Conservation (phyloP, 495 filamentous ascomycete genomes). For the Xylaria sp. region DNA sequence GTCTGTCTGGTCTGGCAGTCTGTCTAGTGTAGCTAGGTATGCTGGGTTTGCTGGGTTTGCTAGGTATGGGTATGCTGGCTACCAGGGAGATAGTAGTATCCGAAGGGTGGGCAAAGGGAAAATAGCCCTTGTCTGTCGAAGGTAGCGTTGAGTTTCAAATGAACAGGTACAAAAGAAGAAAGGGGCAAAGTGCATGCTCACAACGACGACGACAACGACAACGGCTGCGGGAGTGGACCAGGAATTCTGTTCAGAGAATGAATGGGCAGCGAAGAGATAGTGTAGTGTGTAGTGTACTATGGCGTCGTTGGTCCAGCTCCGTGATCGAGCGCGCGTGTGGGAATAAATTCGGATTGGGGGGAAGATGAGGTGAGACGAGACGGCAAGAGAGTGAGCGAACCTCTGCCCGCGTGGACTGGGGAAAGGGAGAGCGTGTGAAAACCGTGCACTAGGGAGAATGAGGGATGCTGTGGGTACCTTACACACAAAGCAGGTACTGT, state of each 20-base stretch:
- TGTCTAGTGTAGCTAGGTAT: neutral
- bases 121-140: conserved; percentile 13
- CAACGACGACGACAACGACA: too few species aligned
- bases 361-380: conserved; percentile 25
- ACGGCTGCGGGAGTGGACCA: conserved; percentile 15
- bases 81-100: neutral
- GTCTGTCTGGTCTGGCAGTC: neutral
- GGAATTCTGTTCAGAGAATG: conserved; percentile 15
- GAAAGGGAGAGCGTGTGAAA: conserved; percentile 26
- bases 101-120: conserved; percentile 4
- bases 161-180: conserved; percentile 26
- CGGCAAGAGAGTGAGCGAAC: conserved; percentile 14
- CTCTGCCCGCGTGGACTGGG: too few species aligned
- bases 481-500: conserved; percentile 1
- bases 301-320: conserved; percentile 26
- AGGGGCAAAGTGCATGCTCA: conserved; percentile 21
- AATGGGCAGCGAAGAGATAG: conserved; percentile 21
- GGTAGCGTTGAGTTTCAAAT: conserved; percentile 21
- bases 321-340: conserved; percentile 23
- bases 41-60: neutral
- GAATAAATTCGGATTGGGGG: conserved; percentile 23
- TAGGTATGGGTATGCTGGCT: too few species aligned
- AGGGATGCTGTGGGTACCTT: conserved; percentile 20
- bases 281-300: neutral
- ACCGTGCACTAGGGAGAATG: conserved; percentile 19